A percentile compares a stretch with the other conserved stretches of the same genome.
These are phyloP conservation scores for Gamsiella multidivaricata DNA, from an alignment of 192 early-diverging fungal species.

Conservation along the genomic window DNA sequence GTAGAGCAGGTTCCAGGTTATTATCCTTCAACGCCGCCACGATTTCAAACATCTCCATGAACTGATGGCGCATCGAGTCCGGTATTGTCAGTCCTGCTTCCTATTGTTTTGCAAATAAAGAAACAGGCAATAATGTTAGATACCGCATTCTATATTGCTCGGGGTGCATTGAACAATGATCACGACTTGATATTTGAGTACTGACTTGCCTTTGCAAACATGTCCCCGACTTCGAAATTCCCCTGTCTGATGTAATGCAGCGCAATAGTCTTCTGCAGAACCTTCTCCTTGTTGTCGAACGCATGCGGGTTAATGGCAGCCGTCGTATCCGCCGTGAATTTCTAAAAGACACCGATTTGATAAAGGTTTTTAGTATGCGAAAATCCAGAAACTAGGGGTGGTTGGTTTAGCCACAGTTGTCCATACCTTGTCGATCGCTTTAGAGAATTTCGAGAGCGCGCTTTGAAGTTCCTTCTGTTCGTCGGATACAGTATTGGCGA, in stretches of 20 bases:
- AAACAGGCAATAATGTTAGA: background rate
- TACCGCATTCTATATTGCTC: too few species aligned
- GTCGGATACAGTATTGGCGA: constrained; percentile 53
- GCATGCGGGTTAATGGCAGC: constrained; percentile 74
- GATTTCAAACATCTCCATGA: constrained; percentile 86
- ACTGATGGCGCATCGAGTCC: constrained; percentile 67
- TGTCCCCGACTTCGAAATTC: constrained; percentile 81
- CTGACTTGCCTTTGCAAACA: constrained; percentile 59
- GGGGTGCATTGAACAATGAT: too few species aligned
- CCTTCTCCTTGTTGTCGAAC: constrained; percentile 75
- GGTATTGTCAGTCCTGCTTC: constrained; percentile 60
- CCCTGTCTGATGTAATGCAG: constrained; percentile 90
- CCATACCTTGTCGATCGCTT: constrained; percentile 77
- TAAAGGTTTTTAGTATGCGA: background rate
- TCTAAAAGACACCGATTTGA: constrained; percentile 34
- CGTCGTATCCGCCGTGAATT: constrained; percentile 76
- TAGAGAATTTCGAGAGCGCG: constrained; percentile 73
- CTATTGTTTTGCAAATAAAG: background rate
- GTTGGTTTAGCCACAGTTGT: background rate
- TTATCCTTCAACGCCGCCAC: constrained; percentile 68
- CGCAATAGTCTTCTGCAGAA: constrained; percentile 72
- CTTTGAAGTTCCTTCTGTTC: constrained; percentile 74
- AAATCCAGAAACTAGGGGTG: background rate
- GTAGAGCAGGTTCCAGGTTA: constrained; percentile 72
- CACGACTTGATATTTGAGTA: too few species aligned